Evolutionary conservation across 352 stramenopile genomes (phyloP).

Genomic region (Globisporangium middletonii): DNA sequence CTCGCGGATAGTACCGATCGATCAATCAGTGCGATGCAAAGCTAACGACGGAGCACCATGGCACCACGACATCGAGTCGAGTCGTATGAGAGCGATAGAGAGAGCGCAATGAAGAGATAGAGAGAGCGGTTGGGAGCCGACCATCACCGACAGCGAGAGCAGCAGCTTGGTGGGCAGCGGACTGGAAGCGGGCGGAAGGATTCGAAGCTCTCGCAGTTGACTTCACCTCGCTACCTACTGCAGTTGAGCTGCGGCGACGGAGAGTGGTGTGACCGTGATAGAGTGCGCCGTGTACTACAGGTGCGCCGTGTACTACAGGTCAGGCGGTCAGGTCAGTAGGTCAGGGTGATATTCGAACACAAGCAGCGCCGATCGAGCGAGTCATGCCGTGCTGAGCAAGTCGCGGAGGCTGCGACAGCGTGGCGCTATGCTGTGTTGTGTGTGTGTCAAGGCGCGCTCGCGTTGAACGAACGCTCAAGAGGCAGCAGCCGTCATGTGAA

Average conservation of each 20-base stretch:
- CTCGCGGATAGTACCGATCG: too few species aligned
- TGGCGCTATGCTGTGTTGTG: not conserved
- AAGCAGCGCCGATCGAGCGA: not conserved
- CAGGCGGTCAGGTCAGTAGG: not conserved
- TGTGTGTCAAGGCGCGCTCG: not conserved
- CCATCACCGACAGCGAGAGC: too few species aligned
- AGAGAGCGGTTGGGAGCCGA: not conserved
- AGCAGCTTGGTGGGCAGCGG: too few species aligned
- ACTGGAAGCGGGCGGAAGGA: too few species aligned
- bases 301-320: too few species aligned
- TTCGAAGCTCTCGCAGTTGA: not conserved
- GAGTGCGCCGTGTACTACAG: too few species aligned
- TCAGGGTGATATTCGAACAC: not conserved
- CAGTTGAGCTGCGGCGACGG: not conserved
- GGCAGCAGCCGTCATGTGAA: not conserved
- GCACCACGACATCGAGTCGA: not conserved
- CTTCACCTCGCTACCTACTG: conserved; percentile 6
- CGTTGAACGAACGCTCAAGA: too few species aligned
- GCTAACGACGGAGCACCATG: too few species aligned
- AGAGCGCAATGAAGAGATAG: not conserved
- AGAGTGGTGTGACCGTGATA: not conserved
- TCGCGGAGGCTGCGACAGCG: not conserved
- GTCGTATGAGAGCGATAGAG: too few species aligned
- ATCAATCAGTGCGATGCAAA: too few species aligned
- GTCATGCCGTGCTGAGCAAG: not conserved